phyloP scores from a whole-genome alignment of 1,139 yeast genomes.

The Eremothecium sinecaudum region DNA sequence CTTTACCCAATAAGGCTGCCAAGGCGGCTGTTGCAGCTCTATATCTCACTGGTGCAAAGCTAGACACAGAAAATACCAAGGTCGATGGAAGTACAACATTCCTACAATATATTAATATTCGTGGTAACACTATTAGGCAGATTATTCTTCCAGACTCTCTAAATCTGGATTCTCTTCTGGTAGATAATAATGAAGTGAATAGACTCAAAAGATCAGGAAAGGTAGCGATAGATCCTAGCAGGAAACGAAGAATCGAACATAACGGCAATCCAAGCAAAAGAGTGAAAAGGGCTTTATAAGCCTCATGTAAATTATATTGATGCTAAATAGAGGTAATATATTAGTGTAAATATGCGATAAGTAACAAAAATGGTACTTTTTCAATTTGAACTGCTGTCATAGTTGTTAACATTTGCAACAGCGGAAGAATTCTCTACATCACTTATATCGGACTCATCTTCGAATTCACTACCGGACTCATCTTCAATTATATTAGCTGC shows the following conservation, averaged over 20 bases:
- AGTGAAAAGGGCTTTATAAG: constrained; percentile 28
- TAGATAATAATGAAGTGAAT: constrained; percentile 37
- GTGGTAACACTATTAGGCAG: constrained; percentile 87
- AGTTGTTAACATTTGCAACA: background rate
- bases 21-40: constrained; percentile 21
- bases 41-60: constrained; percentile 17
- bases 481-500: constrained; percentile 15
- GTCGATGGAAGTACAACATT: constrained; percentile 58
- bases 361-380: too few species aligned
- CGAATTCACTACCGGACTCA: constrained; percentile 9
- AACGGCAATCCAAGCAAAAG: constrained; percentile 25
- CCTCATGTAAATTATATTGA: background rate
- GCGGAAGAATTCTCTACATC: too few species aligned
- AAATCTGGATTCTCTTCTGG: constrained; percentile 67
- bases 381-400: background rate
- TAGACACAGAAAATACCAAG: constrained; percentile 37
- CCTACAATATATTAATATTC: constrained; percentile 69
- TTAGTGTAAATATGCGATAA: background rate
- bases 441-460: too few species aligned
- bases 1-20: constrained; percentile 19
- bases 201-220: constrained; percentile 24
- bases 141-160: constrained; percentile 80
- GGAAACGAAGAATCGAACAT: constrained; percentile 29
- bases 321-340: background rate
- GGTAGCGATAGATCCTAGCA: constrained; percentile 17